Evolutionary conservation across 2,329 filamentous ascomycete species (phyloP).

Genomic region (Trichoderma koningii): DNA sequence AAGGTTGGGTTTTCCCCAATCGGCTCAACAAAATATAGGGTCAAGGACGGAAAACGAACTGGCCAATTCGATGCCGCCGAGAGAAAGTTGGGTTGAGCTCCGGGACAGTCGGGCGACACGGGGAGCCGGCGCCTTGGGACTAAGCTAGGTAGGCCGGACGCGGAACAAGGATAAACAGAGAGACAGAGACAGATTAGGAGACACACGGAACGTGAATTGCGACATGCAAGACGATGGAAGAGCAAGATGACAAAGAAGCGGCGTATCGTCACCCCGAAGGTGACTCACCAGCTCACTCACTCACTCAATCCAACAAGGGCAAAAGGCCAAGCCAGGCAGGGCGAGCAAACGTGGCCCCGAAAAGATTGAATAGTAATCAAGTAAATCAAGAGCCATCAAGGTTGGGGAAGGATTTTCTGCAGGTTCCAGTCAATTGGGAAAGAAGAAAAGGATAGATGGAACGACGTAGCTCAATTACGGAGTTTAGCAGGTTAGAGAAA

Average conservation of each 20-base stretch:
- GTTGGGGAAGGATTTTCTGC: too few relatives aligned
- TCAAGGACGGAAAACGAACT: background rate
- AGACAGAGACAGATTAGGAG: too few relatives aligned
- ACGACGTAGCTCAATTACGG: too few relatives aligned
- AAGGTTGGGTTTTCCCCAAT: background rate
- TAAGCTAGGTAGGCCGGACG: background rate
- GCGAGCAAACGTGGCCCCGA: constrained; percentile 7
- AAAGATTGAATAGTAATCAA: background rate
- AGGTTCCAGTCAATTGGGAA: too few relatives aligned
- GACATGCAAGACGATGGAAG: background rate
- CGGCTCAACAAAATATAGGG: background rate
- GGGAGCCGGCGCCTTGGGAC: background rate
- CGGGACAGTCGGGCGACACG: constrained; percentile 11
- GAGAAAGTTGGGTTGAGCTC: background rate
- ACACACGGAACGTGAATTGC: background rate
- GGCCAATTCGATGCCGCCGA: background rate
- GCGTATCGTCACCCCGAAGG: constrained; percentile 20
- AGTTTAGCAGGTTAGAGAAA: background rate
- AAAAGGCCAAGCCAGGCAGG: background rate
- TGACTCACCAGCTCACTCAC: constrained; percentile 16
- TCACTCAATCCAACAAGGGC: background rate
- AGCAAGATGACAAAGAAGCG: constrained; percentile 10
- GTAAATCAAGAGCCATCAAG: background rate
- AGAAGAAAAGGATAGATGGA: too few relatives aligned
- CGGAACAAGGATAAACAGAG: background rate